Evolutionary conservation across 345 rosid species (phyloP), one percentile per base, ranked within the genome.

Genomic region (Corymbia maculata): DNA sequence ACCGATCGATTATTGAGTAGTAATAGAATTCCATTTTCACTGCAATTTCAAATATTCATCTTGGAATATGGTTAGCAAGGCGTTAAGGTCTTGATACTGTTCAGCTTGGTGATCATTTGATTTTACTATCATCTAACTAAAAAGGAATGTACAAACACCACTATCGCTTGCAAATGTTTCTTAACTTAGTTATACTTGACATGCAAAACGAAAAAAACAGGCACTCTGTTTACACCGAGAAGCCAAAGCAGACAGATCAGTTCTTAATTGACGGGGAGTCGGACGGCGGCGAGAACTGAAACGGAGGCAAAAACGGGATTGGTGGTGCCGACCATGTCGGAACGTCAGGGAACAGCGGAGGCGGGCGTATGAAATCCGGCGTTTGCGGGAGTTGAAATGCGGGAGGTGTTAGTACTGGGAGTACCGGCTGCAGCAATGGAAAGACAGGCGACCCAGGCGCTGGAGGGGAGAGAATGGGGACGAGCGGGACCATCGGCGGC

Each of bases 381-480:
- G 79, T 61, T 59, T 45, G 42, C 36, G 79, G 88, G 68, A 51
- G 57, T n/a, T 36, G 88, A 87, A 50, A 75, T 28, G 88, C 11
- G n/a, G 85, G 64, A 5, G 88, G 85, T 2, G 85, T 30, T 24
- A 36, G 85, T 47, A 75, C 51, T 26, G 84, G 61, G 51, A 51
- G 59, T 36, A 5, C 47, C 47, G 88, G 88, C 4, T 66, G 32
- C 15, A 30, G 68, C 32, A 51, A 59, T 15, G 80, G 87, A 32
- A 85, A 85, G 42, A 52, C 13, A 24, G 51, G 86, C 61, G 52
- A 24, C 30, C 22, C 47, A 21, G 32, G 61, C 68, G 52, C 82
- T 15, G 89, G 89, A 36, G 89, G 89, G 82, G 89, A 75, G 57
- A 87, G 52, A 85, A 51, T 16, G 86, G 86, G 86, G 59, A 85